Evolutionary conservation across 345 rosid species (phyloP), one percentile per base, ranked within the genome.

Genomic region (rapeseed (Brassica napus)): DNA sequence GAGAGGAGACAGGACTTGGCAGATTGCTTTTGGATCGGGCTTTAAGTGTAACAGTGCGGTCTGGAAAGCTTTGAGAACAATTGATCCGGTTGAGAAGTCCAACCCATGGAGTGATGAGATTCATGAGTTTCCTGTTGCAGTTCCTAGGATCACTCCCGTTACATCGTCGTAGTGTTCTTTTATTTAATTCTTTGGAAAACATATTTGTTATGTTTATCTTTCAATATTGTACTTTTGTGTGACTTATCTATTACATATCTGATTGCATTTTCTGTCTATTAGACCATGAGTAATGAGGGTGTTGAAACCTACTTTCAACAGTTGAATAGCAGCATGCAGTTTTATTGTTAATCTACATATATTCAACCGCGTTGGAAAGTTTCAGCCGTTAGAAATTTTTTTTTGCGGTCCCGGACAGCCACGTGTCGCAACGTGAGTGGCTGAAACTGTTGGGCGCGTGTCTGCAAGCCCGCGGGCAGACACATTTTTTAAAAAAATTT

Each of bases 41-140:
- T 94, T 94, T 79, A 94, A 94, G 85, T 94, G 98, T 81, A 94
- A 94, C 65, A 94, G 97, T 70, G 97, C 94, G 0, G 98, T 94
- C 24, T 94, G 98, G 98, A 65, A 65, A 26, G 96, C 98, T 1
- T 74, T 94, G 78, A 89, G 74, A 87, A 87, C 91, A 1, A 82
- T 94, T 57, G 80, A 92, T 82, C 94, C 98, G 0, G 72, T 86
- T 0, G 82, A 92, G 85, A 90, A 89, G 86, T 75, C 28, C 3
- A 92, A 76, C 77, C 96, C 96, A 3, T 94, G 98, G 98, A 84
- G 83, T 8, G 96, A 86, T 74, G 98, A 94, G 82, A 92, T 94
- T 73, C 81, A 86, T 65, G 84, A 86, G 30, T 94, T 87, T 24
- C 98, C 98, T 2, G 97, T 94, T 77, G 81, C 84, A 23, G 96